Conservation (phyloP, 2,329 filamentous ascomycete genomes). For the Leptoxyphium fumago region DNA sequence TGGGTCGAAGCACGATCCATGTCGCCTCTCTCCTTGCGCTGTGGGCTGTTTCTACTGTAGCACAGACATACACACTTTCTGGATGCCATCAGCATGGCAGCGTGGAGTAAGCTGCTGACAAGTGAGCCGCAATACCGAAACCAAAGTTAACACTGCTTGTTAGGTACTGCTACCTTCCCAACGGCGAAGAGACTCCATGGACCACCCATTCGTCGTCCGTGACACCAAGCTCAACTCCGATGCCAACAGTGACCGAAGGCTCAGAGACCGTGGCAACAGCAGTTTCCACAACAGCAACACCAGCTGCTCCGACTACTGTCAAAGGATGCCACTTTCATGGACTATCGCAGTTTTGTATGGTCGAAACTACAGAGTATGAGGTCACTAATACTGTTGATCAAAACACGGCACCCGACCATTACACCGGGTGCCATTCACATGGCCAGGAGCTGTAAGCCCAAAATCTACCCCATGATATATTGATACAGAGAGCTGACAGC, state of each 20-base stretch:
- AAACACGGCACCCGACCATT: slow-evolving; percentile 44
- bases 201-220: not conserved
- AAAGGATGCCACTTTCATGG: not conserved
- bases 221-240: not conserved
- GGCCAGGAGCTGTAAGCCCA: slow-evolving; percentile 36
- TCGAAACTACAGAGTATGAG: slow-evolving; percentile 27
- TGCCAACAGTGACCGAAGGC: not conserved
- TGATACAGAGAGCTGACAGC: not conserved
- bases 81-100: not conserved
- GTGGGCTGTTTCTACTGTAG: not conserved
- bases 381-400: slow-evolving; percentile 37
- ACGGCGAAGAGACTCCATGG: not conserved
- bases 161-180: not conserved
- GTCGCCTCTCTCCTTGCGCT: not conserved
- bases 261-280: not conserved
- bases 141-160: not conserved
- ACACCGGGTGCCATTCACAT: slow-evolving; percentile 52
- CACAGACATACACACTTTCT: not conserved
- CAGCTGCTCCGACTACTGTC: not conserved
- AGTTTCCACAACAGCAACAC: not conserved
- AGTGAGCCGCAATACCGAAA: too few species aligned
- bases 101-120: not conserved
- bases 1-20: not conserved
- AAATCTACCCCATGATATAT: not conserved
- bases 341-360: slow-evolving; percentile 25